Base-by-base conservation (phyloP, 2,329 filamentous ascomycete genomes). In the Cryphonectria nitschkei region DNA sequence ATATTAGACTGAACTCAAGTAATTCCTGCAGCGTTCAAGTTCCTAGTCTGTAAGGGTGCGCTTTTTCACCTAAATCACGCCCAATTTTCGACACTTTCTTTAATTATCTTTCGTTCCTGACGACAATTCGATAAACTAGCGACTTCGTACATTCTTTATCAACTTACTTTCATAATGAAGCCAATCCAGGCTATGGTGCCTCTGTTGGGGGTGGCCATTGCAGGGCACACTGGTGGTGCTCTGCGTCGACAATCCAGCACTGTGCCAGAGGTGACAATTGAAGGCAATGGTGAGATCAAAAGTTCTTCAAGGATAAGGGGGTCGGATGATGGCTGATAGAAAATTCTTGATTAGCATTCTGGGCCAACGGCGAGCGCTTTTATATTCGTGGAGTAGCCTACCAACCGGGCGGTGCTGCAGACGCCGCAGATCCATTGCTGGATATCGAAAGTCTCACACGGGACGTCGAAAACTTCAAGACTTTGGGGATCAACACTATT, bases 401-500 rank as follows among this genome's bases (percentile, higher is more conserved):
- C 80, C 87, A 89, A 79, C 88, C 88, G n/a, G 88, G 87, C 72
- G 88, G 87, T 73, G 85, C 87, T 39, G 84, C 87, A 2, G 81
- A 80, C 71, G 83, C 84, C 75, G 68, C 76, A 26, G 94, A 97
- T 79, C 94, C 94, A 72, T 90, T 97, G 68, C 90, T 93, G 73
- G 90, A 97, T 76, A 79, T 84, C 37, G 81, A 81, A 2, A 82
- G 86, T 77, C 97, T 95, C 88, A 87, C 88, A 80, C 91, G 94
- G 74, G 94, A 97, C 78, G 92, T 97, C 76, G 82, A 84, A 65
- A 86, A 93, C 79, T 97, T 97, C 89, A 88, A 93, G 85, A 88
- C 94, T 75, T 86, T 98, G 65, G 94, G 94, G 62, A 85, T 97
- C 83, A 98, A 98, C 86, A 94, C 94, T 39, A 86, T 98, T 79